Evolutionary conservation across 805 yeast species (phyloP), one percentile per base, ranked within the genome.

Genomic region (Myxozyma vanderwaltii): DNA sequence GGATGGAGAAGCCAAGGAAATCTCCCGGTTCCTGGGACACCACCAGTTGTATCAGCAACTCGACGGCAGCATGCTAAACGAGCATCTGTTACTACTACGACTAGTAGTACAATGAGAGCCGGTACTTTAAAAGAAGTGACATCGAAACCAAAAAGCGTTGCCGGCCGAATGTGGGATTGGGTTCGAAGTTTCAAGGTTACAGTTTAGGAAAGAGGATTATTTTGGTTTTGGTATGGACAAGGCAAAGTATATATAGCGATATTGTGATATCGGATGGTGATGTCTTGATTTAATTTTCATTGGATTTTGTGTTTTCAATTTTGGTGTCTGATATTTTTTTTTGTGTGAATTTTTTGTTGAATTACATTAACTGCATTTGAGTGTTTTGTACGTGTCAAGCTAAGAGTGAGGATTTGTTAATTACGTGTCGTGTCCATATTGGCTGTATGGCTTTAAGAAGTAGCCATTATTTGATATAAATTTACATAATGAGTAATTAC

Each of bases 101-200:
- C 43, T n/a, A 41, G 43, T 38, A 48, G 46, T 35, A 33, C 56
- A 8, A 17, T 31, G 29, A 17, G 48, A 26, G 48, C 49, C 12
- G 58, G 46, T 21, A 43, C 53, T 10, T 33, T 46, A 38, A 50
- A 55, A 27, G 21, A 44, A 17, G 31, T 13, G 13, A 17, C 19
- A 17, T 48, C 39, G 13, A 12, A 29, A 13, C 15, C 35, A 17
- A 47, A 40, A 36, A 57, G 56, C 40, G 55, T 57, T 27, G 67
- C 66, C 6, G 51, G 59, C 26, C 59, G 69, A 19, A 55, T 68
- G 65, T 68, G 70, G 69, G 64, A 68, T 27, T 69, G 71, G 71
- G 59, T 69, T 24, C 50, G 56, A 15, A 51, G 61, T 5, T 38
- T 55, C 17, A 46, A 21, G 43, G 23, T 31, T 24, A 23, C 33